Conservation (phyloP, 805 yeast genomes). For the Lipomyces sp. region DNA sequence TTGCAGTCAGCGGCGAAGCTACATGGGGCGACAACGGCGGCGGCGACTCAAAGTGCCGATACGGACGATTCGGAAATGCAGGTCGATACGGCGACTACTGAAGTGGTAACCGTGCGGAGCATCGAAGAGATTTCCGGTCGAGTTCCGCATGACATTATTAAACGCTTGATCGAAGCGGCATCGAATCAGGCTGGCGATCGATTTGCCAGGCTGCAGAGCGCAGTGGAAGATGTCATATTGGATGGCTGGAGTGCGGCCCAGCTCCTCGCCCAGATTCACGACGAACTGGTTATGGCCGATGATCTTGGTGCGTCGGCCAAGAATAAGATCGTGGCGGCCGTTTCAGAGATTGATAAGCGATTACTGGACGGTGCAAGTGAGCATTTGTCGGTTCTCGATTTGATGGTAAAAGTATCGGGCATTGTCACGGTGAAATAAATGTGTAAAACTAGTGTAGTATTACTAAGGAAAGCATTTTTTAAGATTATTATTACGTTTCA, state of each 20-base stretch:
- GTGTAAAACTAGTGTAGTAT: not conserved
- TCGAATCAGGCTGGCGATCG: slow-evolving; percentile 28
- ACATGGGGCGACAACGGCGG: slow-evolving; percentile 46
- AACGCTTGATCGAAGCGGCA: slow-evolving; percentile 49
- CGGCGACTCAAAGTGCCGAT: slow-evolving; percentile 27
- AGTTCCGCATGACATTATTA: slow-evolving; percentile 58
- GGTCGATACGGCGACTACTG: slow-evolving; percentile 48
- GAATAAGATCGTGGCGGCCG: slow-evolving; percentile 62
- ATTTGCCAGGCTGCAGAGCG: slow-evolving; percentile 40
- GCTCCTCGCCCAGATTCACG: slow-evolving; percentile 72
- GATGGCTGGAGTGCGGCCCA: slow-evolving; percentile 84
- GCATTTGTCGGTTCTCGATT: slow-evolving; percentile 74
- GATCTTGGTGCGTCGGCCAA: slow-evolving; percentile 58
- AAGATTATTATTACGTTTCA: not conserved
- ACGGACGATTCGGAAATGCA: slow-evolving; percentile 46
- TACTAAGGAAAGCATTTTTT: not conserved
- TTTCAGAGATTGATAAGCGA: slow-evolving; percentile 76
- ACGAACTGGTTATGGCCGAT: slow-evolving; percentile 62
- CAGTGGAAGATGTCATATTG: slow-evolving; percentile 58
- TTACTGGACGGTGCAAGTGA: slow-evolving; percentile 89
- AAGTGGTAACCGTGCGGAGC: slow-evolving; percentile 51
- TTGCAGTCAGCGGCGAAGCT: slow-evolving; percentile 81
- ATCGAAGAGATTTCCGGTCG: slow-evolving; percentile 79
- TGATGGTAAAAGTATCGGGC: slow-evolving; percentile 23
- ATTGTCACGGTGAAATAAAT: slow-evolving; percentile 8